Base-by-base conservation (phyloP, 2,329 filamentous ascomycete species). In the Chaetomium strumarium region DNA sequence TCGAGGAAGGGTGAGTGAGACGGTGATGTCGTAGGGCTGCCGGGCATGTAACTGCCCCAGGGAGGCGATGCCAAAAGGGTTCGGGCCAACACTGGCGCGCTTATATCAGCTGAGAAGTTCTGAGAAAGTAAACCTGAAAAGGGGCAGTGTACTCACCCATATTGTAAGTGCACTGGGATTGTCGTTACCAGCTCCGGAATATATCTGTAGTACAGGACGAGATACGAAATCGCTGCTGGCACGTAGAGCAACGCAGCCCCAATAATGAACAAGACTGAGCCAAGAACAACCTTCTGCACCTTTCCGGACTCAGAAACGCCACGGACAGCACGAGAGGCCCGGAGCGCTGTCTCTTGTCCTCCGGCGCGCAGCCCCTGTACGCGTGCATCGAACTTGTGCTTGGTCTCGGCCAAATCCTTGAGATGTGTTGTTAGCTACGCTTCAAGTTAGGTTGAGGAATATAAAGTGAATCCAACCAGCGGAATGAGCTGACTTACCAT, bases 11-110 rank as follows among this genome's bases (percentile, higher is more conserved):
- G 80, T 78, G 31, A 99, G 76, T 19, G 81, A 75, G 1, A 97
- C 76, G 5, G 80, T 77, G 39, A 99, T 79, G 67, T 97, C 90
- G 75, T 99, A 99, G 44, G 84, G 78, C 67, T 96, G 92, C 43
- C 81, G 76, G 16, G 33, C 33, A 81, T 75, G 59, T 86, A 81
- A 57, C 93, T 72, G 43, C 80, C 44, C 14, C 33, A 83, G 69
- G 24, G 72, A 67, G 12, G 73, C 67, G 45, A 80, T 63, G 52
- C 74, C 79, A 57, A 76, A 82, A 1, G 79, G 79, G 53, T 81
- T 74, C n/a, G 65, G 55, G 7, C 74, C 74, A 55, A 73, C 72
- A 42, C 75, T 79, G 51, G 51, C 34, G 17, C 34, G 14, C 4
- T n/a, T 12, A n/a, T 24, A 24, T 53, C 38, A 47, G 31, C 17